A percentile compares a stretch with the other conserved stretches of the same genome.
phyloP scores from a whole-genome alignment of 2,329 filamentous ascomycete genomes.

The Leptographium procerum region DNA sequence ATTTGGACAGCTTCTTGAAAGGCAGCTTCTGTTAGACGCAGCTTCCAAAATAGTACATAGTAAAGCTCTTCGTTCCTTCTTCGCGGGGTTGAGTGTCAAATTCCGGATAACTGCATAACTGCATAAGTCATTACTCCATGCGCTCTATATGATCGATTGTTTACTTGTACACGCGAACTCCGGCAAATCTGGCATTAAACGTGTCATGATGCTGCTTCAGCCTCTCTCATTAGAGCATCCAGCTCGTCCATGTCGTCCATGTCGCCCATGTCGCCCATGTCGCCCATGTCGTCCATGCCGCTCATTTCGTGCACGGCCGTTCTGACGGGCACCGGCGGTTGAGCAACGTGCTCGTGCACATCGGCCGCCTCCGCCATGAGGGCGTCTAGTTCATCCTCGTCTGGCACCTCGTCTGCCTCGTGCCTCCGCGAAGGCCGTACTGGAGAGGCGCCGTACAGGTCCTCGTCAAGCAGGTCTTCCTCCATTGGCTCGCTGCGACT shows the following conservation, averaged over 20 bases:
- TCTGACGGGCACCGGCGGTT: constrained; percentile 8
- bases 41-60: too few species aligned
- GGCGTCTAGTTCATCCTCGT: constrained; percentile 38
- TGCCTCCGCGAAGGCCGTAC: constrained; percentile 11
- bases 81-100: not conserved
- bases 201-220: constrained; percentile 16
- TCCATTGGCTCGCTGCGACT: constrained; percentile 20
- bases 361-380: constrained; percentile 39
- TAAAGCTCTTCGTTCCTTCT: not conserved
- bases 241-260: constrained; percentile 27
- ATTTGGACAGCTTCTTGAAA: not conserved
- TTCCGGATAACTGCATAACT: not conserved
- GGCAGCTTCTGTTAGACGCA: too few species aligned
- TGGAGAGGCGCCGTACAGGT: constrained; percentile 25
- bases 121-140: not conserved
- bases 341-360: not conserved
- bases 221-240: constrained; percentile 30
- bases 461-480: constrained; percentile 20
- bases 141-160: not conserved
- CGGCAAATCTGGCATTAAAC: not conserved
- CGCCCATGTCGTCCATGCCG: not conserved
- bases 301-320: not conserved
- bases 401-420: constrained; percentile 17
- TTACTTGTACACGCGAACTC: not conserved
- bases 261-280: not conserved